Conservation (phyloP, 805 yeast species). For the Yarrowia hollandica region DNA sequence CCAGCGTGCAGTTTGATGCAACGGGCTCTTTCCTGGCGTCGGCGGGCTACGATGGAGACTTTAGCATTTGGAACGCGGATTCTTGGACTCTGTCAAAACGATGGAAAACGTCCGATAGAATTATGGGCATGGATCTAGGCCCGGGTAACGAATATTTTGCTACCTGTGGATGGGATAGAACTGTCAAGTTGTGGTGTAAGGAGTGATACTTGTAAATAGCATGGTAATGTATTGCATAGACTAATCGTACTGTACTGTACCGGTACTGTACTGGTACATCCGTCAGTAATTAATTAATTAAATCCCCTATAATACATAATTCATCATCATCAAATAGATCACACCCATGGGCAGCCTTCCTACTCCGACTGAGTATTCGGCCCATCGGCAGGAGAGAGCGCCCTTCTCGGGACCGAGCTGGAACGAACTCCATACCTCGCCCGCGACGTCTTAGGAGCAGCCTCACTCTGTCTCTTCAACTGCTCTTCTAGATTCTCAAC, state of each 20-base stretch:
- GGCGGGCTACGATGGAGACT: constrained; percentile 67
- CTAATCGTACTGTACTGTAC: no score
- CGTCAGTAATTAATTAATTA: constrained; percentile 10
- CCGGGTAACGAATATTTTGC: constrained; percentile 48
- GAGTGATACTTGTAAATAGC: no score
- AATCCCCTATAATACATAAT: constrained; percentile 14
- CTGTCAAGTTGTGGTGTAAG: constrained; percentile 63
- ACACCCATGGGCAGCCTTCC: no score
- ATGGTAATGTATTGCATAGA: background rate
- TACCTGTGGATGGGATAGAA: constrained; percentile 83
- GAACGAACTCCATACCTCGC: constrained; percentile 36
- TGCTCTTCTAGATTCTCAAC: constrained; percentile 40
- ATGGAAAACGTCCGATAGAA: constrained; percentile 59
- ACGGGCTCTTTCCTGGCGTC: constrained; percentile 56
- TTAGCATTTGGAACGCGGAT: constrained; percentile 63
- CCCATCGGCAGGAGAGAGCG: constrained; percentile 30
- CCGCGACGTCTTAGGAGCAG: constrained; percentile 32
- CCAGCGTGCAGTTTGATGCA: constrained; percentile 57
- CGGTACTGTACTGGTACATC: no score
- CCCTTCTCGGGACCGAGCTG: constrained; percentile 36
- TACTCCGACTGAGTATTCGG: constrained; percentile 21
- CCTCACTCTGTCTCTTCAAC: constrained; percentile 34
- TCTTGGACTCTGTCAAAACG: constrained; percentile 55
- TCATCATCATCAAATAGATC: background rate
- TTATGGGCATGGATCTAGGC: constrained; percentile 66